Base-by-base conservation (phyloP, 257 asterid species). In the Asclepias syriaca region DNA sequence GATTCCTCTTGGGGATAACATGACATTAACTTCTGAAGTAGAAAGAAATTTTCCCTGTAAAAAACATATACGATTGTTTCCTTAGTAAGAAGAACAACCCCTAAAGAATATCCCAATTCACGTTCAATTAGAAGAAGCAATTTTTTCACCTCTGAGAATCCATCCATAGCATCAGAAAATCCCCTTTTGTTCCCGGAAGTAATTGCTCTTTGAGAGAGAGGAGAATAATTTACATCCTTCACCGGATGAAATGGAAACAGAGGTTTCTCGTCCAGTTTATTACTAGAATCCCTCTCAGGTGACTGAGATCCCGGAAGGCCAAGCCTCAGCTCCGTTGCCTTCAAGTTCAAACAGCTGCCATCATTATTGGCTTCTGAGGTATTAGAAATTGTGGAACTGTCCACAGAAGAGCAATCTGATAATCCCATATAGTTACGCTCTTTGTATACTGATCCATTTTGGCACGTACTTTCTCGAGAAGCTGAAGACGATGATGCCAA, bases 181-280 rank as follows among this genome's bases (percentile, higher is more conserved):
- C 91, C 96, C 79, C 96, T 77, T 84, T 89, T 89, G 81, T 83
- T 89, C 57, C 96, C 96, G 1, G 88, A 79, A 69, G 82, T 86
- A 57, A 71, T 71, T 3, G 84, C 43, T 73, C 88, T 85, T 68
- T 72, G 81, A 14, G 74, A 67, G 12, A 73, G 70, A 1, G 21
- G 57, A 61, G 21, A 63, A 61, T 46, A 75, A 77, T 68, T 66
- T 22, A 76, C 72, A 66, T 84, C 88, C 58, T 82, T 82, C 65
- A 72, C 56, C 14, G 93, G 93, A 70, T 76, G 83, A 58, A 89
- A 78, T 6, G 91, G 93, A 70, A 89, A 87, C 58, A 89, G 77
- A n/a, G 80, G 88, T 81, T 85, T 89, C 86, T 85, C 91, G 39
- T 89, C 88, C 39, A 81, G 81, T 49, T 79, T 70, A 13, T 75